Conservation (phyloP, 768 basidiomycete species). For the Tylopilus sp. region DNA sequence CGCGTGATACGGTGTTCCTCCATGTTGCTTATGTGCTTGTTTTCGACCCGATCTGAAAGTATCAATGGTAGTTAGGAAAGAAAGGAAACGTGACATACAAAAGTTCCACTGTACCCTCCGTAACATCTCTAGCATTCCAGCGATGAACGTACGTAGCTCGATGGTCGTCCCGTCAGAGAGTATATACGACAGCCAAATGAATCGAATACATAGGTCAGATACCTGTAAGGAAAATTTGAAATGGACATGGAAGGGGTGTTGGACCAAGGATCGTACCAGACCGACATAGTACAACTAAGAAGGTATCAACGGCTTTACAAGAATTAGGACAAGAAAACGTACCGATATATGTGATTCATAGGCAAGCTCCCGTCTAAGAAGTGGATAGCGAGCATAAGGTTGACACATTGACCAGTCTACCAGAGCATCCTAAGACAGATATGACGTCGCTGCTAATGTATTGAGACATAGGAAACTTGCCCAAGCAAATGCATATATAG, state of each 20-base stretch:
- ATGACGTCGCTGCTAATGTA: neutral
- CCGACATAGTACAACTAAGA: slow-evolving; percentile 73
- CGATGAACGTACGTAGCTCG: slow-evolving; percentile 62
- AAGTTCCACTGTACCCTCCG: slow-evolving; percentile 92
- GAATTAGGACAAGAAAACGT: slow-evolving; percentile 13
- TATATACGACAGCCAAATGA: slow-evolving; percentile 80
- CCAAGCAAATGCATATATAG: slow-evolving; percentile 77
- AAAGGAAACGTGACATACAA: slow-evolving; percentile 45
- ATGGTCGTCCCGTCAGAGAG: slow-evolving; percentile 47
- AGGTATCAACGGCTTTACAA: neutral
- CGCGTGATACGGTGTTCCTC: slow-evolving; percentile 75
- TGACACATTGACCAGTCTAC: slow-evolving; percentile 92
- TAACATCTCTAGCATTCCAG: slow-evolving; percentile 69
- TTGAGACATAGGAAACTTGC: slow-evolving; percentile 41
- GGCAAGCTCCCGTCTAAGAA: slow-evolving; percentile 72
- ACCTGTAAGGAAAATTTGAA: slow-evolving; percentile 41
- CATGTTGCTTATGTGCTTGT: slow-evolving; percentile 90
- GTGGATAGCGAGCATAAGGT: slow-evolving; percentile 48
- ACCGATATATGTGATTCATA: slow-evolving; percentile 66
- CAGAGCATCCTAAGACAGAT: slow-evolving; percentile 58
- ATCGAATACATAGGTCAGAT: slow-evolving; percentile 71
- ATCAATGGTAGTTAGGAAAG: neutral
- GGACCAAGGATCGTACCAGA: slow-evolving; percentile 45
- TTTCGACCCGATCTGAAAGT: slow-evolving; percentile 69
- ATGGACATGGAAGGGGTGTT: neutral